Evolutionary conservation across 768 basidiomycete species (phyloP), one percentile per base, ranked within the genome.

Genomic region (Trametes gibbosa): DNA sequence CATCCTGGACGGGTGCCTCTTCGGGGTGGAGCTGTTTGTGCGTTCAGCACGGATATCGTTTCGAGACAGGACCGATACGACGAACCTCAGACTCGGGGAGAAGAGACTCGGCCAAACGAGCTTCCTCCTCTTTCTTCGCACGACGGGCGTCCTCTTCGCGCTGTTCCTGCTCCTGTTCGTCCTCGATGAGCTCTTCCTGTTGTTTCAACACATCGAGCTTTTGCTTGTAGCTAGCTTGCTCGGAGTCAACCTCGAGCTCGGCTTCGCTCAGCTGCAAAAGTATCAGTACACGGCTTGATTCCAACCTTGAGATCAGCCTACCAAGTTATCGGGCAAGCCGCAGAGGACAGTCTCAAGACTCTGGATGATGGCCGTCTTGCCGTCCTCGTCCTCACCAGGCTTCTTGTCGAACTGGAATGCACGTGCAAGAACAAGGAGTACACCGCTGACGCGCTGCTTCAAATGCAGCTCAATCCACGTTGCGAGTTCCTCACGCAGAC

Each of bases 141-240:
- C 90, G 88, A 41, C 93, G 87, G n/a, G 92, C 90, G 70, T 90
- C 86, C 71, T 94, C 90, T 71, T 93, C 92, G 75, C 95, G 90
- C 74, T 95, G 88, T 63, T 99, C 97, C 73, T 99, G 97, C 71
- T 98, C 97, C 63, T 95, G 86, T 75, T 99, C 97, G 72, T 99
- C 97, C 70, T 99, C 95, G 70, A 99, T 99, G 61, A 99, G 92
- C 72, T 99, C 97, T 71, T 99, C 92, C 73, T 99, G 97, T 67
- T 99, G 92, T 67, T 97, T 93, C 70, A 99, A 77, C 24, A 99
- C 96, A 63, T 98, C 97, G 55, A 99, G 83, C 75, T 96, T 97
- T 79, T 98, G 92, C 79, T 97, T 96, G 82, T 97, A 98, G 67
- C 87, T 92, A 21, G 94, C 93, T 50, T 88, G 88, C 40, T 96